Evolutionary conservation across 2,329 filamentous ascomycete genomes (phyloP).

Genomic region (Diaporthe citriasiana): DNA sequence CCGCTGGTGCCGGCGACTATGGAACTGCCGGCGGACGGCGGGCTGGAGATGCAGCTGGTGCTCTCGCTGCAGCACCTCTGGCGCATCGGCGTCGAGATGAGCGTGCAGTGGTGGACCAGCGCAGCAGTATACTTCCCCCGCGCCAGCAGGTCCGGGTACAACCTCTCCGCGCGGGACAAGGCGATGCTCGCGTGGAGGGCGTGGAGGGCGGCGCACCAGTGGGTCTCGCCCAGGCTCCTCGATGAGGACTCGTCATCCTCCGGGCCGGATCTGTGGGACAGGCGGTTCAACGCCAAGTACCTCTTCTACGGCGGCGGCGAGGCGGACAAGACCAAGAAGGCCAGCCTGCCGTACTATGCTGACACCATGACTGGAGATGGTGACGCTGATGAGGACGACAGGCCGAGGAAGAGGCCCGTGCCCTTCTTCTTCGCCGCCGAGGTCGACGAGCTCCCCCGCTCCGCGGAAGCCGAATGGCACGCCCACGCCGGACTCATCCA

Average conservation of each 20-base stretch:
- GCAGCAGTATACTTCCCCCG: constrained; percentile 80
- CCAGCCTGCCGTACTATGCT: constrained; percentile 65
- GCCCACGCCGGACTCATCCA: constrained; percentile 72
- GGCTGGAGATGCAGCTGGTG: constrained; percentile 71
- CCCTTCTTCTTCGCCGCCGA: constrained; percentile 83
- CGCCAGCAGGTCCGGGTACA: constrained; percentile 41
- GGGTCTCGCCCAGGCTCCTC: constrained; percentile 43
- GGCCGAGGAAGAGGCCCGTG: constrained; percentile 50
- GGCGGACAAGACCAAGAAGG: constrained; percentile 46
- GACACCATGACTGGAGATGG: constrained; percentile 53
- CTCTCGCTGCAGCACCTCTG: constrained; percentile 91
- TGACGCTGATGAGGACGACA: constrained; percentile 44
- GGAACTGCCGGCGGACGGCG: constrained; percentile 62
- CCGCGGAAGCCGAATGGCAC: constrained; percentile 87
- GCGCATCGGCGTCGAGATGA: constrained; percentile 81
- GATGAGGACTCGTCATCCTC: constrained; percentile 49
- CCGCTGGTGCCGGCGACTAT: constrained; percentile 87
- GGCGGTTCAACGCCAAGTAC: constrained; percentile 69
- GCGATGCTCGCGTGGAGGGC: constrained; percentile 59
- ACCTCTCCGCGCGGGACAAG: constrained; percentile 47
- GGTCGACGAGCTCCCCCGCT: constrained; percentile 82
- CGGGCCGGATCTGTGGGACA: constrained; percentile 78
- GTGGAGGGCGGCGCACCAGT: constrained; percentile 63
- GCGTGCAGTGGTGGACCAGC: constrained; percentile 81
- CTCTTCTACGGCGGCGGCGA: constrained; percentile 55